phyloP scores from a whole-genome alignment of 129 eudicot species.

The sunflower (Helianthus annuus) region DNA sequence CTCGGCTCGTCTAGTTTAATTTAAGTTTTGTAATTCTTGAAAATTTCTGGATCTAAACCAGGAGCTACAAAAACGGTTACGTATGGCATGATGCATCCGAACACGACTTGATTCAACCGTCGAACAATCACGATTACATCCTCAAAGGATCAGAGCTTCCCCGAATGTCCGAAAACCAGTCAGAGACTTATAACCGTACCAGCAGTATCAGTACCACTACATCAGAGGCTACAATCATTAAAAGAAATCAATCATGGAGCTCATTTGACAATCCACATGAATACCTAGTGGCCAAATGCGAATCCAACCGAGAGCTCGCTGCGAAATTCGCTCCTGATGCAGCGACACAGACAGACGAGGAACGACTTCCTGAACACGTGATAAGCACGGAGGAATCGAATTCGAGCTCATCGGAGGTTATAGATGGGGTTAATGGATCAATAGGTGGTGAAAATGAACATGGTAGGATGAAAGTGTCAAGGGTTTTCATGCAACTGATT shows the following conservation, averaged over 20 bases:
- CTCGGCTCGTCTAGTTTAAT: no score
- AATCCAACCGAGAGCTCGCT: slow-evolving; percentile 46
- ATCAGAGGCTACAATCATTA: neutral
- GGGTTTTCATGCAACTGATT: slow-evolving; percentile 36
- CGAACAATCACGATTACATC: slow-evolving; percentile 46
- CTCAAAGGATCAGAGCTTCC: slow-evolving; percentile 58
- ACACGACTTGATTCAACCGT: slow-evolving; percentile 46
- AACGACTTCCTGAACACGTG: neutral
- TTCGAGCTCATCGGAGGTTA: slow-evolving; percentile 46
- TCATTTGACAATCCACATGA: slow-evolving; percentile 47
- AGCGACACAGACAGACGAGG: slow-evolving; percentile 34
- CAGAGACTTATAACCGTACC: slow-evolving; percentile 3
- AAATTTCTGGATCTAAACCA: slow-evolving; percentile 10
- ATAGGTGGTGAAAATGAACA: slow-evolving; percentile 26
- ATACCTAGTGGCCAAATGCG: slow-evolving; percentile 35
- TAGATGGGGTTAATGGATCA: slow-evolving; percentile 33
- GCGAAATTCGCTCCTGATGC: slow-evolving; percentile 28
- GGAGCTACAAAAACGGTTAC: slow-evolving; percentile 63
- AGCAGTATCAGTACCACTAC: neutral
- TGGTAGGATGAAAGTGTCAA: slow-evolving; percentile 38
- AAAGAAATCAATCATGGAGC: slow-evolving; percentile 49
- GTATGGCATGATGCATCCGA: slow-evolving; percentile 58
- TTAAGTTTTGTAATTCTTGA: neutral
- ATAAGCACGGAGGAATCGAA: slow-evolving; percentile 37
- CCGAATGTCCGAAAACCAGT: slow-evolving; percentile 1